Percentiles rank a stretch among this genome's conserved stretches.
Evolutionary conservation across 805 yeast species (phyloP).

Genomic region (Teunomyces barrocoloradensis): DNA sequence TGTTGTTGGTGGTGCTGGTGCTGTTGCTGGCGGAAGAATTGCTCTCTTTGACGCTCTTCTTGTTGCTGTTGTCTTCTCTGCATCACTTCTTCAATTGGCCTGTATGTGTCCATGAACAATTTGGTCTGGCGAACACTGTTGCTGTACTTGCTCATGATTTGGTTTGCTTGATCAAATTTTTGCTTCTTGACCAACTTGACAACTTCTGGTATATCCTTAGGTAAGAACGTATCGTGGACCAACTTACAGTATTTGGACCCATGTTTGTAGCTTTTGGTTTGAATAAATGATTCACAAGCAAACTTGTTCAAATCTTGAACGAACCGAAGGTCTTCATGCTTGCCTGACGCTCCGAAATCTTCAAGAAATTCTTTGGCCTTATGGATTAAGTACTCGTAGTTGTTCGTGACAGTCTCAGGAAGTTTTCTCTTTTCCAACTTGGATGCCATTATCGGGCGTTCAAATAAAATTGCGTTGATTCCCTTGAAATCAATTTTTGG

Average conservation of each 20-base stretch:
- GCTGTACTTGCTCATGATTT: constrained; percentile 31
- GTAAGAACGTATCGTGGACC: constrained; percentile 30
- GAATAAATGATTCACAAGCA: constrained; percentile 40
- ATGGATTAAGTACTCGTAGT: constrained; percentile 41
- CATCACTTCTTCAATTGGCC: constrained; percentile 18
- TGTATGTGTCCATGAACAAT: constrained; percentile 31
- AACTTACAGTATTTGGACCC: constrained; percentile 25
- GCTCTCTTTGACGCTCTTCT: constrained; percentile 40
- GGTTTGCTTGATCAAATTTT: constrained; percentile 39
- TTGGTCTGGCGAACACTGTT: constrained; percentile 38
- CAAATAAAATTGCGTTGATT: constrained; percentile 24
- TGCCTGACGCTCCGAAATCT: constrained; percentile 4
- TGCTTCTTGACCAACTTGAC: constrained; percentile 34
- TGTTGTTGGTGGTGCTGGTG: constrained; percentile 46
- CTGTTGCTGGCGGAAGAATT: constrained; percentile 37
- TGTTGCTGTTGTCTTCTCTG: constrained; percentile 34
- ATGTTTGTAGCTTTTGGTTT: constrained; percentile 17
- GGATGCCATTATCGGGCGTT: constrained; percentile 25
- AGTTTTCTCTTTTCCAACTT: constrained; percentile 23
- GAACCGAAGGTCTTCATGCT: constrained; percentile 17
- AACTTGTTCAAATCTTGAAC: constrained; percentile 33
- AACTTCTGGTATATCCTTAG: constrained; percentile 34
- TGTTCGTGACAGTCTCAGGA: constrained; percentile 36
- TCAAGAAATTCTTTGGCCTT: constrained; percentile 30
- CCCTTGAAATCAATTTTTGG: constrained; percentile 21